These are phyloP conservation scores for Epichloe coenophiala DNA, from an alignment of 2,329 filamentous ascomycete genomes.

Conservation along the genomic window DNA sequence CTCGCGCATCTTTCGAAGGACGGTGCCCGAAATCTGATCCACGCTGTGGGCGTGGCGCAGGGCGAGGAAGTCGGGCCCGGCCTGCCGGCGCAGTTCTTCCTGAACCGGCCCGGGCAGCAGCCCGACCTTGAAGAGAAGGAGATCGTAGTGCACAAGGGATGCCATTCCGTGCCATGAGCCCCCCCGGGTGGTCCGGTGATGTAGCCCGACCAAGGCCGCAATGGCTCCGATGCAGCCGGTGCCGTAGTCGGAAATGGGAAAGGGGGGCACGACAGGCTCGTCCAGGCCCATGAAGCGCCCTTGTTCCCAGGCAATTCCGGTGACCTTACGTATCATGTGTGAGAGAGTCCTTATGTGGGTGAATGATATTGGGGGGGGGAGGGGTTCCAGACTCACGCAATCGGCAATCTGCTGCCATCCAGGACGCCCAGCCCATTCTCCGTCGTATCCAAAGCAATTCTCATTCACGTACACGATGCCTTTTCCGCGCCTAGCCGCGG, in stretches of 20 bases:
- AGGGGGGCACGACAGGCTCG: slow-evolving; percentile 55
- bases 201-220: slow-evolving; percentile 50
- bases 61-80: slow-evolving; percentile 39
- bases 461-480: slow-evolving; percentile 57
- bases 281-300: slow-evolving; percentile 46
- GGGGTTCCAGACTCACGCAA: slow-evolving; percentile 23
- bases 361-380: too few species aligned
- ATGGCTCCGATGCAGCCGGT: slow-evolving; percentile 61
- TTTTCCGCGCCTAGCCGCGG: slow-evolving; percentile 40
- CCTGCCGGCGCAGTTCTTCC: slow-evolving; percentile 32
- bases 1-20: slow-evolving; percentile 38
- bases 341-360: too few species aligned
- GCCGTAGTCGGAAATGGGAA: slow-evolving; percentile 53
- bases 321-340: slow-evolving; percentile 19
- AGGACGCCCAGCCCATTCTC: slow-evolving; percentile 47
- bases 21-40: slow-evolving; percentile 48
- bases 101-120: slow-evolving; percentile 41
- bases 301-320: slow-evolving; percentile 47
- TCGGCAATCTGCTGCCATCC: slow-evolving; percentile 66
- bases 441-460: slow-evolving; percentile 52
- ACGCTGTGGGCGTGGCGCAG: slow-evolving; percentile 50
- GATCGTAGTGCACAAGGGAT: slow-evolving; percentile 54
- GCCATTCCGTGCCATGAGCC: slow-evolving; percentile 54
- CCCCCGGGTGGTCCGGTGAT: slow-evolving; percentile 50
- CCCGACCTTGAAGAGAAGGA: slow-evolving; percentile 49